These are phyloP conservation scores for Phyllosticta paracitricarpa DNA, from an alignment of 2,329 filamentous ascomycete genomes.

Conservation along the genomic window DNA sequence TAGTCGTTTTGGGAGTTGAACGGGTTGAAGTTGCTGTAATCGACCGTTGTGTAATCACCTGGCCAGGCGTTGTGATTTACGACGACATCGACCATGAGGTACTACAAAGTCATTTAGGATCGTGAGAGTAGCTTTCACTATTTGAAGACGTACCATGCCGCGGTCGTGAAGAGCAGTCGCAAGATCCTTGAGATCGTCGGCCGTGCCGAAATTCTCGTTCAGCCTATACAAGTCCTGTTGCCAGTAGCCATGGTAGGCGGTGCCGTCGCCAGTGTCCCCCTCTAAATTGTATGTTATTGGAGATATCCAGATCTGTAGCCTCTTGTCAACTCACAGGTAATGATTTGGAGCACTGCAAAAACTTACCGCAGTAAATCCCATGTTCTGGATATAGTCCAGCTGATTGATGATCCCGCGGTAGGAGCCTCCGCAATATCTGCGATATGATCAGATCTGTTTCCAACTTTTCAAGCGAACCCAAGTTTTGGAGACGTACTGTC, in stretches of 20 bases:
- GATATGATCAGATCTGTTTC: neutral
- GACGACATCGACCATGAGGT: constrained; percentile 52
- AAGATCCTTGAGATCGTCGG: constrained; percentile 48
- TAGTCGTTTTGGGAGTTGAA: constrained; percentile 51
- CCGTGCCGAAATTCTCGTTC: constrained; percentile 50
- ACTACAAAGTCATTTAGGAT: constrained; percentile 20
- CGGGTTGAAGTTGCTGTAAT: constrained; percentile 44
- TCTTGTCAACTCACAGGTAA: neutral
- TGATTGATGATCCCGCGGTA: constrained; percentile 49
- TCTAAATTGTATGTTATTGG: constrained; percentile 35
- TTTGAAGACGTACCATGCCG: constrained; percentile 36
- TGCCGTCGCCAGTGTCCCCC: constrained; percentile 31
- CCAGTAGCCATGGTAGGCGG: constrained; percentile 43
- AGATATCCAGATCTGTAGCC: constrained; percentile 36
- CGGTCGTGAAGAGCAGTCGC: constrained; percentile 45
- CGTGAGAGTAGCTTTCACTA: neutral
- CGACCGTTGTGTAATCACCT: constrained; percentile 37
- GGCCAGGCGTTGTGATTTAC: constrained; percentile 48
- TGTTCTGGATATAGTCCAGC: constrained; percentile 53
- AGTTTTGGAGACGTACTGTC: neutral
- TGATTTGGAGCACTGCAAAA: neutral
- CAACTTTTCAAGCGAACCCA: neutral
- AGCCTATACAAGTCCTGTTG: constrained; percentile 43
- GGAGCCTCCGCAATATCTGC: constrained; percentile 49
- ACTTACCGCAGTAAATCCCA: constrained; percentile 49